These are phyloP conservation scores for Apium graveolens DNA, from an alignment of 129 eudicot species.

Conservation along the genomic window DNA sequence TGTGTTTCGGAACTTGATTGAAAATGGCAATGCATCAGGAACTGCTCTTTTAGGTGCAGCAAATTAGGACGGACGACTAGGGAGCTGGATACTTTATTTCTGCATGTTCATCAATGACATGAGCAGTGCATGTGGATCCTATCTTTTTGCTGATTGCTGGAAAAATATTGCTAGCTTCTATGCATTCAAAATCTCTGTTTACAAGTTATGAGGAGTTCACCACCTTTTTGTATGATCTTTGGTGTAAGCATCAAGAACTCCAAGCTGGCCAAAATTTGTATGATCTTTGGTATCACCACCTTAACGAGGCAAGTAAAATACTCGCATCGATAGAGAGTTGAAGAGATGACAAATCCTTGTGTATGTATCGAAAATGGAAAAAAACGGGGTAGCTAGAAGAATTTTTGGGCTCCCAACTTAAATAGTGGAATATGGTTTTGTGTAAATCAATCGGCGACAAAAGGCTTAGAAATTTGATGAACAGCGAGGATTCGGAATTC, in stretches of 20 bases:
- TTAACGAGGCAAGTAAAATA: neutral
- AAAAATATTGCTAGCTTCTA: neutral
- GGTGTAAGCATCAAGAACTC: neutral
- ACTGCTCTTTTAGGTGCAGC: conserved; percentile 39
- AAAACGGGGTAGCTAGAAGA: neutral
- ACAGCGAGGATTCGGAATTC: neutral
- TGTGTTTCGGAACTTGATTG: conserved; percentile 44
- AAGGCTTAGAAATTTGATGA: neutral
- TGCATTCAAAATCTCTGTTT: neutral
- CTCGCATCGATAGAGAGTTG: neutral
- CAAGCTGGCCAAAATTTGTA: neutral
- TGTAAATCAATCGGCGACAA: neutral
- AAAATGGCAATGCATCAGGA: conserved; percentile 47
- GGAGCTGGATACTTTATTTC: neutral
- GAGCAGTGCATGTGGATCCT: neutral
- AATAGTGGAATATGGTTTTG: neutral
- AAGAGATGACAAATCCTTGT: neutral
- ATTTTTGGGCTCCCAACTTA: neutral
- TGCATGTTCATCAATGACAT: neutral
- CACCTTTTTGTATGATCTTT: neutral
- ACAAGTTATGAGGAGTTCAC: neutral
- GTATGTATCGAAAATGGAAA: neutral
- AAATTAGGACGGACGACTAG: conserved; percentile 29
- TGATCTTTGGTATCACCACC: too few relatives aligned
- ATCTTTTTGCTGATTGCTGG: neutral